A percentile compares a stretch with the other conserved stretches of the same genome.
phyloP scores from a whole-genome alignment of 495 filamentous ascomycete species.

The Durotheca rogersii region DNA sequence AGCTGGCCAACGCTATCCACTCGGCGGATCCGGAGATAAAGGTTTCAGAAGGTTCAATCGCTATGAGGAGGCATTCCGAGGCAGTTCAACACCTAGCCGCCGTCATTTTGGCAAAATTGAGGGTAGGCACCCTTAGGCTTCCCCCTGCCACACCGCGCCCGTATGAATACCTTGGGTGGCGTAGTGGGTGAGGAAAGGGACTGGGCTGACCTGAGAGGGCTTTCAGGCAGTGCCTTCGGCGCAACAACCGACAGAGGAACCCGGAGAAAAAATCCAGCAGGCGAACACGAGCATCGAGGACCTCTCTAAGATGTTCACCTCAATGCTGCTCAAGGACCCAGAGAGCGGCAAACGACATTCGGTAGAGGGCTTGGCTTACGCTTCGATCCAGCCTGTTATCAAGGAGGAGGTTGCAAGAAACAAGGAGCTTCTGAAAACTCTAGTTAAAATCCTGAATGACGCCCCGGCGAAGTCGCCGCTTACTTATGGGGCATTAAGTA shows the following conservation, averaged over 20 bases:
- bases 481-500: conserved; percentile 80
- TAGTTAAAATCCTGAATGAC: conserved; percentile 65
- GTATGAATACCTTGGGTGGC: conserved; percentile 28
- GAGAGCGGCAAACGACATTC: conserved; percentile 61
- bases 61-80: conserved; percentile 51
- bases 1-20: conserved; percentile 53
- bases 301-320: conserved; percentile 74
- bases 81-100: conserved; percentile 66
- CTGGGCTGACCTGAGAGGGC: conserved; percentile 50
- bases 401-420: conserved; percentile 78
- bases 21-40: conserved; percentile 39
- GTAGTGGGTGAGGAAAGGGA: conserved; percentile 13
- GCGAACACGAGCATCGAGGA: conserved; percentile 63
- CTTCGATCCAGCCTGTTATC: conserved; percentile 76
- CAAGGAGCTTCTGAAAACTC: conserved; percentile 59
- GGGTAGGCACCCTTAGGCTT: conserved; percentile 49
- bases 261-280: conserved; percentile 44
- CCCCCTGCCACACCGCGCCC: conserved; percentile 8
- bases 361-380: conserved; percentile 91
- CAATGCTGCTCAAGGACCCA: conserved; percentile 65
- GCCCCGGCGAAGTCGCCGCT: conserved; percentile 64
- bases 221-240: conserved; percentile 52
- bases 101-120: conserved; percentile 79
- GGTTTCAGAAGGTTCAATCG: conserved; percentile 44
- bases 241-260: conserved; percentile 43